Base-by-base conservation (phyloP, 352 stramenopile genomes). In the Phytopythium aichiense region DNA sequence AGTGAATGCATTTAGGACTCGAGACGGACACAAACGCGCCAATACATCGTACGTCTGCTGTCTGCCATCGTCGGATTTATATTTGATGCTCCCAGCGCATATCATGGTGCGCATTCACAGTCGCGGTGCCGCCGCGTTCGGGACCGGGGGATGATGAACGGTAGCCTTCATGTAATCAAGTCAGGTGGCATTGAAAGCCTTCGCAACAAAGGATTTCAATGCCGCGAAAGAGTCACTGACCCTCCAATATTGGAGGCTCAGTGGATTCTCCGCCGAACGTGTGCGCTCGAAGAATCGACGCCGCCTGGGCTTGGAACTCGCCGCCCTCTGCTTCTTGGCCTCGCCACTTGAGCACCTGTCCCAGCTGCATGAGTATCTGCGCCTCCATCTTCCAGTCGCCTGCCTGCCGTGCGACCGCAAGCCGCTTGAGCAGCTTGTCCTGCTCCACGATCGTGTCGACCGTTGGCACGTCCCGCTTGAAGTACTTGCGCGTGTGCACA, bases 331-430 rank as follows among this genome's bases (percentile, higher is more conserved):
- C 76, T 31, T 74, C 33, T 23, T 72, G 66, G 0, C 78, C 78
- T 54, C 84, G 76, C 84, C 84, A 92, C 46, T 90, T 91, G 72
- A 89, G 87, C 20, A 92, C 58, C 58, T 93, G 81, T 3, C 84
- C 84, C 1, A 93, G 69, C 50, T 89, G 75, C 69, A 89, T 70
- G 13, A 93, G 64, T 5, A 70, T 56, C 35, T 89, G 71, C 18
- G 84, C 78, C 55, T 93, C 79, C 15, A 71, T 51, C 56, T 91
- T 91, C 84, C 81, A 90, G 55, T 89, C 65, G 0, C 60, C 48
- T n/a, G 56, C 61, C 35, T 79, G 60, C 12, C 68, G 71, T 3
- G 84, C 84, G 25, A 71, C 37, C 5, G 58, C 40, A 23, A 93
- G 71, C 33, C 78, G 84, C 56, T 85, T 88, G 7, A 67, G 57